phyloP scores from a whole-genome alignment of 2,329 filamentous ascomycete genomes.

The Paecilomyces dactylethromorphus region DNA sequence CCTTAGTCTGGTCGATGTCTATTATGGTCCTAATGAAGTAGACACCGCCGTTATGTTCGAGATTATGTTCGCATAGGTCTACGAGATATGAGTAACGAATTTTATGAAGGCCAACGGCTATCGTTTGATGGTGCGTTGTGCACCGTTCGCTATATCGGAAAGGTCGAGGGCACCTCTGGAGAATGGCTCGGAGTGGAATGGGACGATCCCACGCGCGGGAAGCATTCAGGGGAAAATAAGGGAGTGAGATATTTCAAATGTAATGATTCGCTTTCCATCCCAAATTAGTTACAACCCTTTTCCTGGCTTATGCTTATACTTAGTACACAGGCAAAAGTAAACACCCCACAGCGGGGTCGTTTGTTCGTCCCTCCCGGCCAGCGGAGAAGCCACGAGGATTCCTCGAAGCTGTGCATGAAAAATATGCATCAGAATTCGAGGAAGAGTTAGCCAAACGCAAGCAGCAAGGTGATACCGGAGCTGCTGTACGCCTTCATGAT shows the following conservation, averaged over 20 bases:
- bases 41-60: background rate
- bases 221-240: constrained; percentile 80
- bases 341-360: constrained; percentile 70
- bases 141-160: constrained; percentile 77
- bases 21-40: background rate
- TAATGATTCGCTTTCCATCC: constrained; percentile 31
- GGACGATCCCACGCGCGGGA: constrained; percentile 81
- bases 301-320: constrained; percentile 9
- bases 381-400: constrained; percentile 66
- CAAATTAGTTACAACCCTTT: constrained; percentile 4
- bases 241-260: constrained; percentile 77
- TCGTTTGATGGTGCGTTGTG: constrained; percentile 73
- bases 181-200: constrained; percentile 94
- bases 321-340: constrained; percentile 49
- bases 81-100: constrained; percentile 21
- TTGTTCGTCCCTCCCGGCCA: constrained; percentile 70
- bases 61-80: background rate
- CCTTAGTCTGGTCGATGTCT: background rate
- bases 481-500: constrained; percentile 27
- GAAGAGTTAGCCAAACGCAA: constrained; percentile 19
- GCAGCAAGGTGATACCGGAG: background rate
- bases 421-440: constrained; percentile 65
- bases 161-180: constrained; percentile 67
- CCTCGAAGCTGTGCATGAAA: constrained; percentile 69
- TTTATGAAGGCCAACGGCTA: constrained; percentile 63